Evolutionary conservation across 83 land plant species (phyloP), one percentile per base, ranked within the genome.

Genomic region (Picea abies): DNA sequence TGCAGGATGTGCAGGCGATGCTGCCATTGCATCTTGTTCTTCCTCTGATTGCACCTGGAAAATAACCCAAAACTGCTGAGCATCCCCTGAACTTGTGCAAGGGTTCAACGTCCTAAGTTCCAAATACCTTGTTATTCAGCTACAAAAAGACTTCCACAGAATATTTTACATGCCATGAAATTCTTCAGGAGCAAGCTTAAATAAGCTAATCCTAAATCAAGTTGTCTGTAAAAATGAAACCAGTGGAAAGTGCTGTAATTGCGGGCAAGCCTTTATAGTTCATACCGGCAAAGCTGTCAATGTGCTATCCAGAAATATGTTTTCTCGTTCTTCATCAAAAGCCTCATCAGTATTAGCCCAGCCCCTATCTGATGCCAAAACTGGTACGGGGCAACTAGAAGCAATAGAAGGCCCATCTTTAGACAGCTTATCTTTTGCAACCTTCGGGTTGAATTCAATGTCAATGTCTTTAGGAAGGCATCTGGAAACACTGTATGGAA

Each of bases 1-100:
- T 32, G 89, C 89, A 62, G 98, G 94, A 87, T 97, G 98, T 23
- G 95, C 98, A 26, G 99, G 99, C 76, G 95, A 92, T 82, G 96
- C 95, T 41, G 99, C 94, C 62, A 95, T 82, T 32, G 85, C 85
- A 76, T 89, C 88, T 84, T 97, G 98, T 83, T 97, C 97, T 83
- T 91, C 94, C 84, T 86, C 87, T 0, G 99, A 87, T 67, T 93
- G 89, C 78, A 95, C 99, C 99, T 97, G 81, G 41, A 82, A 82
- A 49, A 58, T 15, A 60, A 37, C 22, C n/a, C 81, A 63, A 6
- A 26, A 87, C n/a, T 56, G 7, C 44, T 15, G 26, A 49, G 60
- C 4, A 80, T 80, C 23, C 10, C 52, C 73, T 8, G 17, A 78
- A 78, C 32, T 5, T 66, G 22, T 16, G 17, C 47, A 29, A 41